A percentile compares a stretch with the other conserved stretches of the same genome.
Evolutionary conservation across 78 protist genomes (phyloP).

Genomic region (Dictyostelium brefeldianum): DNA sequence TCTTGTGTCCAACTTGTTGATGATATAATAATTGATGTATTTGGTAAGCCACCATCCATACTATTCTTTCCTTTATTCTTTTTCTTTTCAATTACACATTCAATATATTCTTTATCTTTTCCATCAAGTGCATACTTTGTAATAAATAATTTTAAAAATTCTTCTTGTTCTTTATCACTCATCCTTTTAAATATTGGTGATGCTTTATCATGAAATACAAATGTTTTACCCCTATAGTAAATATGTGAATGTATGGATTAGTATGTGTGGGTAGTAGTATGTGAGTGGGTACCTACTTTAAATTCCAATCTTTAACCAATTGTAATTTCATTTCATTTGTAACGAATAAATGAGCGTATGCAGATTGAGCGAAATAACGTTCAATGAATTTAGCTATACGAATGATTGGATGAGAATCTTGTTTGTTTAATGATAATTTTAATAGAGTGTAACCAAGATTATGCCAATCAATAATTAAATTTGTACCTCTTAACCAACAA

Average conservation of each 20-base stretch:
- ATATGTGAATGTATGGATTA: not conserved
- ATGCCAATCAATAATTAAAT: slow-evolving; percentile 97
- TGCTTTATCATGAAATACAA: slow-evolving; percentile 76
- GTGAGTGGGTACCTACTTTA: slow-evolving; percentile 8
- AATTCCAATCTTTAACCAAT: slow-evolving; percentile 42
- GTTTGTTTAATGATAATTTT: slow-evolving; percentile 41
- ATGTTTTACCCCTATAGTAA: slow-evolving; percentile 51
- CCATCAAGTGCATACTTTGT: not conserved
- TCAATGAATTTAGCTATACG: slow-evolving; percentile 64
- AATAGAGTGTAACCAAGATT: slow-evolving; percentile 96
- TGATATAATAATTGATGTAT: slow-evolving; percentile 28
- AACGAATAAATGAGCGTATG: slow-evolving; percentile 88
- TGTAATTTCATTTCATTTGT: slow-evolving; percentile 84
- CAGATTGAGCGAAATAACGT: slow-evolving; percentile 23
- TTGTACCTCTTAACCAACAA: slow-evolving; percentile 52
- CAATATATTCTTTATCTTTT: slow-evolving; percentile 14
- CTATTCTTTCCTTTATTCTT: not conserved
- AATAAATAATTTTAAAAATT: slow-evolving; percentile 24
- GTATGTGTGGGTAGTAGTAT: not conserved
- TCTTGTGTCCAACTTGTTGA: slow-evolving; percentile 95
- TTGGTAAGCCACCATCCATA: not conserved
- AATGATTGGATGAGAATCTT: slow-evolving; percentile 58
- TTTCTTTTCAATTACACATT: not conserved
- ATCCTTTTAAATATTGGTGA: slow-evolving; percentile 68
- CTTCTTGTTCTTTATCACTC: slow-evolving; percentile 27